Evolutionary conservation across 208 protist genomes (phyloP).

Genomic region (Acanthamoeba castellanii): DNA sequence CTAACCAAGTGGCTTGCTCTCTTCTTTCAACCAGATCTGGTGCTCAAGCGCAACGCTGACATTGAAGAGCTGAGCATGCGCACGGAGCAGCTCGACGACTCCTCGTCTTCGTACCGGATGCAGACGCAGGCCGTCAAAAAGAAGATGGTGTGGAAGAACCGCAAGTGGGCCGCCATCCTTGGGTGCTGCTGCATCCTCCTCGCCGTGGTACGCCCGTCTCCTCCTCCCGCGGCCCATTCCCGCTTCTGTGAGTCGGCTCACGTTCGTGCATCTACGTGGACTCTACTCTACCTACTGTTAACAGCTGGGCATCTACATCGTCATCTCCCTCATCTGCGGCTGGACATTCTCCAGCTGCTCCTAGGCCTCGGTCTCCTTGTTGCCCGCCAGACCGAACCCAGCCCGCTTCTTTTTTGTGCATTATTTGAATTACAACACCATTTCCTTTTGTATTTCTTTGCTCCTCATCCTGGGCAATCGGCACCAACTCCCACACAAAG

Average conservation of each 20-base stretch:
- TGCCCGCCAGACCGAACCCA: too few relatives aligned
- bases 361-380: too few relatives aligned
- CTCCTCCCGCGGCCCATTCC: neutral
- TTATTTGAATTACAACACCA: too few relatives aligned
- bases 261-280: neutral
- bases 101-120: neutral
- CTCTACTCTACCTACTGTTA: neutral
- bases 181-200: slow-evolving; percentile 8
- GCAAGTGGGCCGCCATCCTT: slow-evolving; percentile 29
- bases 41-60: slow-evolving; percentile 39
- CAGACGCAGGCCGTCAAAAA: neutral
- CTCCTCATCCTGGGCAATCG: too few relatives aligned
- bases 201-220: neutral
- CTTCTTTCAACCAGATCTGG: neutral
- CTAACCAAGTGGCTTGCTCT: neutral
- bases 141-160: slow-evolving; percentile 63
- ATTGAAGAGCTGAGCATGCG: slow-evolving; percentile 53
- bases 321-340: neutral
- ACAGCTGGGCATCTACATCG: slow-evolving; percentile 21
- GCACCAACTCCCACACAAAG: too few relatives aligned
- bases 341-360: neutral
- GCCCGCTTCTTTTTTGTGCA: too few relatives aligned
- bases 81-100: slow-evolving; percentile 15
- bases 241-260: neutral
- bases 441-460: too few relatives aligned